Percentiles rank a stretch among this genome's conserved stretches.
phyloP scores from a whole-genome alignment of 2,329 filamentous ascomycete genomes.

The Ophiobolus disseminans region DNA sequence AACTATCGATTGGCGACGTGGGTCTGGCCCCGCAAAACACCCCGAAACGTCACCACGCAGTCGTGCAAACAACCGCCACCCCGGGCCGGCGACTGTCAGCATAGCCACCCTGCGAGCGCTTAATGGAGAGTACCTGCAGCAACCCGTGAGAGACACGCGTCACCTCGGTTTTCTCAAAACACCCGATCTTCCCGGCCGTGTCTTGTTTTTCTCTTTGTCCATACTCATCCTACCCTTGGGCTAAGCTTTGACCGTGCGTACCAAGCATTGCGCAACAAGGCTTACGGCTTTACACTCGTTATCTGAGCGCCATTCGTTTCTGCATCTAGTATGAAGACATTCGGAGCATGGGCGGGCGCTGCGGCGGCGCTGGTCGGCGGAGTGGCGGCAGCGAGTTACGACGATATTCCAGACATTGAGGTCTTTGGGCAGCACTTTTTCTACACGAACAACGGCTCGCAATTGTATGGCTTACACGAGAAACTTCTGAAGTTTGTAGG shows the following conservation, averaged over 20 bases:
- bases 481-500: neutral
- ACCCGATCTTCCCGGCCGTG: neutral
- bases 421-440: slow-evolving; percentile 82
- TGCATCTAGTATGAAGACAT: slow-evolving; percentile 13
- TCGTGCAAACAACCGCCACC: slow-evolving; percentile 2
- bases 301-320: slow-evolving; percentile 10
- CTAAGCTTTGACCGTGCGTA: slow-evolving; percentile 16
- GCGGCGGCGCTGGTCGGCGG: slow-evolving; percentile 24
- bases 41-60: neutral
- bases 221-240: neutral
- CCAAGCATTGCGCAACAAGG: slow-evolving; percentile 20
- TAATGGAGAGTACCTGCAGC: slow-evolving; percentile 9
- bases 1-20: slow-evolving; percentile 2
- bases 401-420: slow-evolving; percentile 41
- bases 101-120: slow-evolving; percentile 3
- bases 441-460: slow-evolving; percentile 79
- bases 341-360: slow-evolving; percentile 10
- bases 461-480: slow-evolving; percentile 60
- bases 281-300: slow-evolving; percentile 16
- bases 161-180: slow-evolving; percentile 3
- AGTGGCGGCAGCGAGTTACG: slow-evolving; percentile 37
- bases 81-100: slow-evolving; percentile 4
- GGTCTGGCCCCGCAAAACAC: slow-evolving; percentile 2
- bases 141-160: slow-evolving; percentile 9
- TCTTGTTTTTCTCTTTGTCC: neutral